These are phyloP conservation scores for Sporopachydermia lactativora DNA, from an alignment of 805 yeast species.

Conservation along the genomic window DNA sequence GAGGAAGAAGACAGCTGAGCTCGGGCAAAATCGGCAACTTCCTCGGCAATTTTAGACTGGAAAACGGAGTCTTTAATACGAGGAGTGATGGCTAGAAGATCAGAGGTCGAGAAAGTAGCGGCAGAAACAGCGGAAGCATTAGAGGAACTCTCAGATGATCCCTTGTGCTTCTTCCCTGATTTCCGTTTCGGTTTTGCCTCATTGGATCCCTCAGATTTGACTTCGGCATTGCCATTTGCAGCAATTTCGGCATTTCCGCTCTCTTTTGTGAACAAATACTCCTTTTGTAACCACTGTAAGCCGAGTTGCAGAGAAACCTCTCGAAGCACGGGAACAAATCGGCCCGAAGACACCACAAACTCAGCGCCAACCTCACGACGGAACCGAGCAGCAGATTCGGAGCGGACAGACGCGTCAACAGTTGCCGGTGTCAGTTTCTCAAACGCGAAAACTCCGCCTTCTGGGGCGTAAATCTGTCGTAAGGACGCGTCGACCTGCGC, in stretches of 20 bases:
- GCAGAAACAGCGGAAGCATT: slow-evolving; percentile 11
- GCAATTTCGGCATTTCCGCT: neutral
- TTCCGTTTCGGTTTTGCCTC: neutral
- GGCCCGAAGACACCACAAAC: slow-evolving; percentile 29
- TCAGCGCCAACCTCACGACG: slow-evolving; percentile 38
- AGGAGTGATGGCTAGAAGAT: slow-evolving; percentile 60
- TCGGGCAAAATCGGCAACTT: slow-evolving; percentile 56
- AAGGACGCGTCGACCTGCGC: slow-evolving; percentile 29
- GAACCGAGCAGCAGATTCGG: slow-evolving; percentile 47
- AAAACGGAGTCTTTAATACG: slow-evolving; percentile 57
- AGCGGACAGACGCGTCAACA: slow-evolving; percentile 30
- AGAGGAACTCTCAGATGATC: slow-evolving; percentile 13
- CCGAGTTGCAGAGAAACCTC: slow-evolving; percentile 70
- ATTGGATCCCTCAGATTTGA: slow-evolving; percentile 6
- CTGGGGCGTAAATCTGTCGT: slow-evolving; percentile 26
- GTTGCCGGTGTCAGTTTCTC: slow-evolving; percentile 30
- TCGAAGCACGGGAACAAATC: slow-evolving; percentile 39
- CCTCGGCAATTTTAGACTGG: slow-evolving; percentile 56
- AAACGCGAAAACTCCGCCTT: slow-evolving; percentile 27
- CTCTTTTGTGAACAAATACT: slow-evolving; percentile 26
- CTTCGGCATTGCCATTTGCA: neutral
- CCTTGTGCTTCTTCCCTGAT: slow-evolving; percentile 22
- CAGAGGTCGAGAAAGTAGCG: slow-evolving; percentile 40
- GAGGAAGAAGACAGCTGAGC: slow-evolving; percentile 8
- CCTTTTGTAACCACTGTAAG: slow-evolving; percentile 60